Evolutionary conservation across 768 basidiomycete species (phyloP), one percentile per base, ranked within the genome.

Genomic region (Trametes coccinea): DNA sequence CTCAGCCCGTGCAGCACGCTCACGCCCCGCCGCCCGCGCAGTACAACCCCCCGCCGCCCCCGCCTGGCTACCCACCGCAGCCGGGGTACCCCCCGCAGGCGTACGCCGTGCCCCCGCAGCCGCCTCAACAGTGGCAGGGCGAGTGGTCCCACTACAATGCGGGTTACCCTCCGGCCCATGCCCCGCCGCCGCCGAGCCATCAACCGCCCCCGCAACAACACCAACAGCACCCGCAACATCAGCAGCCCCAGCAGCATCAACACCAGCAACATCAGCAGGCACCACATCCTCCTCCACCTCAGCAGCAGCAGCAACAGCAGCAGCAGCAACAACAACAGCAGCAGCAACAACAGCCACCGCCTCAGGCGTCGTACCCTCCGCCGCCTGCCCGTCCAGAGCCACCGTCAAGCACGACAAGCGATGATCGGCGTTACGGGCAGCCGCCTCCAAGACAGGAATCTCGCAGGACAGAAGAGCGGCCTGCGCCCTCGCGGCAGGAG

Each of bases 1-100:
- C 22, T 22, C 22, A 22, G 56, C 61, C 67, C 17, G 61, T 58
- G 37, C 56, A 57, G 22, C 59, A 56, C 47, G 59, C 66, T 22
- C 22, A 22, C 22, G 22, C 22, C 7, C 65, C 71, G 47, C 65
- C 67, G 37, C 64, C 74, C 43, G 62, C 70, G 39, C 65, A 70
- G 59, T 66, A 74, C 52, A 68, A 69, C 47, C 66, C 67, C 3
- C 62, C 72, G 41, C 65, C 62, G 46, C 66, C 74, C 49, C 61
- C 69, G 39, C 63, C 72, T 53, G 62, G 72, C 30, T 69, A 71
- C 27, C 68, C 71, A 6, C 69, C 73, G 27, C 72, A 70, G 22
- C 67, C 67, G 31, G 64, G 72, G 53, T 67, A 74, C 61, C 67
- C 73, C 37, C 73, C 53, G 48, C 62, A 73, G 16, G 67, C 74